Percentiles rank a stretch among this genome's conserved stretches.
phyloP scores from a whole-genome alignment of 371 early-diverging fungal species.

The Zancudomyces culisetae region DNA sequence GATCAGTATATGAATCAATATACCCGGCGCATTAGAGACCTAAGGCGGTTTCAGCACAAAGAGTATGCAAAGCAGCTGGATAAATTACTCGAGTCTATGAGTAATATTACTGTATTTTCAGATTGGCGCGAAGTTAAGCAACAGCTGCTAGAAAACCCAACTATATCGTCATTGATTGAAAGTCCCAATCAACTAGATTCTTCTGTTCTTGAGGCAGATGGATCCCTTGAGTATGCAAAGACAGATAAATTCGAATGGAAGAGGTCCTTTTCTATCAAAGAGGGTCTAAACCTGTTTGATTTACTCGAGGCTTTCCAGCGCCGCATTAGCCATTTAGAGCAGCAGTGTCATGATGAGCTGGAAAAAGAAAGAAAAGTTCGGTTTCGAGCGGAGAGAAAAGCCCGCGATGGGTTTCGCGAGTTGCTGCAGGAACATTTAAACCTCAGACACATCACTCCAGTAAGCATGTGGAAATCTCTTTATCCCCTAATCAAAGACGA shows the following conservation, averaged over 20 bases:
- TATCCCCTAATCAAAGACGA: constrained; percentile 55
- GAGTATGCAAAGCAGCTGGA: constrained; percentile 1
- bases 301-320: constrained; percentile 1
- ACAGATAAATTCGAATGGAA: not conserved
- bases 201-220: not conserved
- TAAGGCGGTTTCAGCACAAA: not conserved
- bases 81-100: not conserved
- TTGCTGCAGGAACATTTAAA: constrained; percentile 37
- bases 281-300: not conserved
- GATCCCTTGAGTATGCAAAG: not conserved
- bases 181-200: not conserved
- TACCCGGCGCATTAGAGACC: not conserved
- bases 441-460: constrained; percentile 37
- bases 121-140: not conserved
- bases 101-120: not conserved
- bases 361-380: constrained; percentile 3
- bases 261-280: not conserved
- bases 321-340: not conserved
- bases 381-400: constrained; percentile 22
- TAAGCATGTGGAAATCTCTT: constrained; percentile 65
- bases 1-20: constrained; percentile 41
- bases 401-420: constrained; percentile 40
- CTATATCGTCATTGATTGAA: not conserved
- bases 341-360: not conserved
- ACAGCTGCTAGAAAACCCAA: not conserved